Evolutionary conservation across 108 stramenopile genomes (phyloP).

Genomic region (Seminavis robusta): DNA sequence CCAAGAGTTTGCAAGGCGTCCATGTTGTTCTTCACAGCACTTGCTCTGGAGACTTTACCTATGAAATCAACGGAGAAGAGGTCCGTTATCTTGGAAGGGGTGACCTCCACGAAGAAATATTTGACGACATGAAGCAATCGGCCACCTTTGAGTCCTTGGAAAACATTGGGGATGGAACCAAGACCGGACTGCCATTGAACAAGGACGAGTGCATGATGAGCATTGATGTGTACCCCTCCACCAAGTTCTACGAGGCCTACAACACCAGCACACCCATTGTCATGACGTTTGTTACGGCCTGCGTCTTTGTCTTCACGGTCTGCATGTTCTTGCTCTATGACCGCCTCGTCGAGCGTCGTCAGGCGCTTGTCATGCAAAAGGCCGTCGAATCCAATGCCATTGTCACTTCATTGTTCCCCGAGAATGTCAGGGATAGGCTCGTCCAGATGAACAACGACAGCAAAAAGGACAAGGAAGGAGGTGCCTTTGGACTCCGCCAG

Average conservation of each 20-base stretch:
- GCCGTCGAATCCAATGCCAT: constrained; percentile 16
- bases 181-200: not conserved
- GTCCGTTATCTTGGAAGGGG: not conserved
- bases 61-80: not conserved
- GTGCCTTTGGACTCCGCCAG: too few relatives aligned
- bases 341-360: constrained; percentile 14
- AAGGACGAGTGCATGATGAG: not conserved
- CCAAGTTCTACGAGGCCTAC: not conserved
- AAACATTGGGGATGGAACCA: too few relatives aligned
- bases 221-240: not conserved
- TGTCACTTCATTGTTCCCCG: constrained; percentile 24
- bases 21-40: not conserved
- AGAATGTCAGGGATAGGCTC: constrained; percentile 26
- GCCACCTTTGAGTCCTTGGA: not conserved
- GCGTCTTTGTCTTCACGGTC: constrained; percentile 2
- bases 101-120: not conserved
- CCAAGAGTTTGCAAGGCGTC: not conserved
- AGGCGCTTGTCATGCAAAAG: constrained; percentile 10
- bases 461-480: too few relatives aligned
- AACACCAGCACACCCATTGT: not conserved
- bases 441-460: too few relatives aligned
- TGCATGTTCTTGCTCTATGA: constrained; percentile 16
- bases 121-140: not conserved
- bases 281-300: not conserved
- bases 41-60: constrained; percentile 1